Percentiles rank a stretch among this genome's conserved stretches.
These are phyloP conservation scores for Leptographium flavum DNA, from an alignment of 2,329 filamentous ascomycete species.

Conservation along the genomic window DNA sequence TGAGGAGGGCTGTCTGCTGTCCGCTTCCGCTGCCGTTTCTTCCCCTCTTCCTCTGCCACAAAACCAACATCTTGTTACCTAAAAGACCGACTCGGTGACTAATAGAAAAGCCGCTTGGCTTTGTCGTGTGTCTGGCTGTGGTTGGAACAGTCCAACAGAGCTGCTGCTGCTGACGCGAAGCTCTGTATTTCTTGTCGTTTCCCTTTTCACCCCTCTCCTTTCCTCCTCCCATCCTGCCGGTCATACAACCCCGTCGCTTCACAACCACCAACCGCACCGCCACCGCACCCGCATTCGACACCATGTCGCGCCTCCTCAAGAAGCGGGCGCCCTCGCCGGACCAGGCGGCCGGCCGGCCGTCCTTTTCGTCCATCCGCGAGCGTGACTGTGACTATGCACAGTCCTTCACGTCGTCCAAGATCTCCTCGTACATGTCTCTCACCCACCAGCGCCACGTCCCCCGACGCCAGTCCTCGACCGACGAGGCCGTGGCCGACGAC, in stretches of 20 bases:
- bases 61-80: constrained; percentile 25
- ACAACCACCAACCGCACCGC: too few relatives aligned
- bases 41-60: not conserved
- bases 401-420: constrained; percentile 48
- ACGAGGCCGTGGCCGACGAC: constrained; percentile 37
- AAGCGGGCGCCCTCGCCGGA: constrained; percentile 9
- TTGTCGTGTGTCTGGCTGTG: not conserved
- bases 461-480: constrained; percentile 20
- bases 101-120: constrained; percentile 24
- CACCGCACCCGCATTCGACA: not conserved
- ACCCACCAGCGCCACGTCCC: constrained; percentile 7
- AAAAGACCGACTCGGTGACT: constrained; percentile 29
- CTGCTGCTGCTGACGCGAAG: too few relatives aligned
- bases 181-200: too few relatives aligned
- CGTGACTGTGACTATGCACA: constrained; percentile 44
- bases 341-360: constrained; percentile 26
- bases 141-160: too few relatives aligned
- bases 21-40: constrained; percentile 3
- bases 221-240: too few relatives aligned
- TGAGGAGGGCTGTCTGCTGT: not conserved
- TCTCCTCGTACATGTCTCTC: constrained; percentile 36
- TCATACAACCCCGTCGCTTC: too few relatives aligned
- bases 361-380: constrained; percentile 49
- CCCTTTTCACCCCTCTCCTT: not conserved
- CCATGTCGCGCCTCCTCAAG: constrained; percentile 6